Evolutionary conservation across 2,329 filamentous ascomycete species (phyloP).

Genomic region (Corinectria fuckeliana): DNA sequence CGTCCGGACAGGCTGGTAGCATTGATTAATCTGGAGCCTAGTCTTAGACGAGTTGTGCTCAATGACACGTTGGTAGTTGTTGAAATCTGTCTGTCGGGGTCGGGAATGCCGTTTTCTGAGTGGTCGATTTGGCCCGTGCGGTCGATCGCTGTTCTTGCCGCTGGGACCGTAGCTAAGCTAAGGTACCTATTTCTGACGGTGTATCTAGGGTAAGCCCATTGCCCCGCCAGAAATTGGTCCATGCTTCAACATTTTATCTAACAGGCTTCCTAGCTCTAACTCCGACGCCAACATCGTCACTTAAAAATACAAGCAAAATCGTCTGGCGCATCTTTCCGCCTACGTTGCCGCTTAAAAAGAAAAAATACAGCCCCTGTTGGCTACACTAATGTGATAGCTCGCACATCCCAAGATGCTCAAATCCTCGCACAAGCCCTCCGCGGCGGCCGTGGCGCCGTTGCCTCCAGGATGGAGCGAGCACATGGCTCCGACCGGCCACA

Average conservation of each 20-base stretch:
- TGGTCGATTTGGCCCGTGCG: too few species aligned
- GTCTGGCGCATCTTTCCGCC: not conserved
- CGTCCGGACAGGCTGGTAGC: not conserved
- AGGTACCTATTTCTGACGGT: not conserved
- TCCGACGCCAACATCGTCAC: constrained; percentile 3
- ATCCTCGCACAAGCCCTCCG: constrained; percentile 73
- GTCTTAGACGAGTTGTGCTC: not conserved
- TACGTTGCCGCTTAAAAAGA: not conserved
- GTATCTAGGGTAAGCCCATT: constrained; percentile 15
- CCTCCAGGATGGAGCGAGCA: constrained; percentile 91
- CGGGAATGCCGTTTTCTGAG: too few species aligned
- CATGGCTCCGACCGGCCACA: constrained; percentile 84
- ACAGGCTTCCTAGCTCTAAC: not conserved
- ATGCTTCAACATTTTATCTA: constrained; percentile 17
- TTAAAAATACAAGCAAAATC: constrained; percentile 2
- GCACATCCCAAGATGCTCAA: constrained; percentile 65
- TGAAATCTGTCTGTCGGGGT: constrained; percentile 7
- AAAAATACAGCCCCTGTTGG: not conserved
- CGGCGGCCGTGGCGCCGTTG: constrained; percentile 61
- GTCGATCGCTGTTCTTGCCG: too few species aligned
- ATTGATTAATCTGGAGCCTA: not conserved
- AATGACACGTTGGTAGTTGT: not conserved
- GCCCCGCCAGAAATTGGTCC: constrained; percentile 16
- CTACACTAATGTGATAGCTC: constrained; percentile 22
- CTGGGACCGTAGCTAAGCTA: too few species aligned